Evolutionary conservation across 73 alveolate genomes (phyloP).

Genomic region (Stentor coeruleus): DNA sequence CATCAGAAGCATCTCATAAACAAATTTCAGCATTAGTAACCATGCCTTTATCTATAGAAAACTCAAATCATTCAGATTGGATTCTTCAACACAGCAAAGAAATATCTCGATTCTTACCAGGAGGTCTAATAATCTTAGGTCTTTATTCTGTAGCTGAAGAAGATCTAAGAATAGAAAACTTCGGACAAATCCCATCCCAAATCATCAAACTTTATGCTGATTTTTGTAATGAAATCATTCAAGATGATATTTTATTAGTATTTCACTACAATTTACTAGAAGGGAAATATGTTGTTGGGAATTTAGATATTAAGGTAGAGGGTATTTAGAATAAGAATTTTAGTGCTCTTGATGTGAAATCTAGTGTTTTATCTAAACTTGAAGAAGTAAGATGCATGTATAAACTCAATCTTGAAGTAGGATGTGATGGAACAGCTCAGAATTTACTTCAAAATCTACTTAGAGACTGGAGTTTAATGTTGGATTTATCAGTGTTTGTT

Average conservation of each 20-base stretch:
- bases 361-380: background rate
- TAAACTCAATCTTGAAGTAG: background rate
- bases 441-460: background rate
- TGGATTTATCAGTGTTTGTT: background rate
- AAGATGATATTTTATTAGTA: background rate
- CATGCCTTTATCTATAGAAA: background rate
- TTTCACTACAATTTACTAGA: conserved; percentile 3
- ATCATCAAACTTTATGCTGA: background rate
- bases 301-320: background rate
- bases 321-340: background rate
- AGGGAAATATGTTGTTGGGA: background rate
- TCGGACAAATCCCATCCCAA: background rate
- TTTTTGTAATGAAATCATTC: background rate
- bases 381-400: background rate
- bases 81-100: background rate
- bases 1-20: background rate
- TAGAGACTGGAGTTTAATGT: background rate
- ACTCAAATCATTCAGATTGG: conserved; percentile 11
- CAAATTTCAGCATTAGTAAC: background rate
- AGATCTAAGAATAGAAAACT: background rate
- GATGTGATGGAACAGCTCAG: background rate
- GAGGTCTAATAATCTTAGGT: background rate
- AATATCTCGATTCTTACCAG: background rate
- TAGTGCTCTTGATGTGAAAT: background rate
- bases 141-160: conserved; percentile 21